Percentiles rank a stretch among this genome's conserved stretches.
phyloP scores from a whole-genome alignment of 495 filamentous ascomycete species.

The Chaetomium fimeti region DNA sequence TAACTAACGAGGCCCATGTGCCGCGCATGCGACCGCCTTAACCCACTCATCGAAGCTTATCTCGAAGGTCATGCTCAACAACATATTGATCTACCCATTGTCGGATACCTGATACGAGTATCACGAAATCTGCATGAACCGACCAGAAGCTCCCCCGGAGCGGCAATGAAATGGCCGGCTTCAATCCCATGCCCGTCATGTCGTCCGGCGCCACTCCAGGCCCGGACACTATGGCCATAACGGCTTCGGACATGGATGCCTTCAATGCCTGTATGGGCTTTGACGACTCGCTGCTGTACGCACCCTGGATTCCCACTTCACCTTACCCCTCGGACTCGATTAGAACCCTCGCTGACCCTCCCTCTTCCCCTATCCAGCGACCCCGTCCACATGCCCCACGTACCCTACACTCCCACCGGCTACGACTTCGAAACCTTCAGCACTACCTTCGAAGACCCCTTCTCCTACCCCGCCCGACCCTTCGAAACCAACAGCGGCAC shows the following conservation, averaged over 20 bases:
- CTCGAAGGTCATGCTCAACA: conserved; percentile 6
- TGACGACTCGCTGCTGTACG: conserved; percentile 50
- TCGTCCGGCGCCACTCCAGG: conserved; percentile 36
- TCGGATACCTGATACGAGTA: conserved; percentile 1
- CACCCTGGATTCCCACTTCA: conserved; percentile 5
- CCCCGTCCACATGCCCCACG: conserved; percentile 46
- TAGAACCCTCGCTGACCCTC: not conserved
- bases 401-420: conserved; percentile 51
- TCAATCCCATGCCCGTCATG: conserved; percentile 49
- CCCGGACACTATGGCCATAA: conserved; percentile 43
- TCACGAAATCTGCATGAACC: conserved; percentile 11
- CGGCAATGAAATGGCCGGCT: conserved; percentile 51
- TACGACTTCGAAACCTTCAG: conserved; percentile 57
- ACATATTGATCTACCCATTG: not conserved
- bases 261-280: conserved; percentile 44
- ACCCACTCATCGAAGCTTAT: conserved; percentile 5
- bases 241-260: conserved; percentile 39
- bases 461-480: conserved; percentile 52
- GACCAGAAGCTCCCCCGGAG: conserved; percentile 12
- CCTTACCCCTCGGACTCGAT: not conserved
- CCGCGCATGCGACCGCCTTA: not conserved
- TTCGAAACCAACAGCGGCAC: conserved; percentile 27
- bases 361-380: conserved; percentile 32
- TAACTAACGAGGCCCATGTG: not conserved
- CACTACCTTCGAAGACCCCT: conserved; percentile 66